Conservation (phyloP, 495 filamentous ascomycete species). For the Penicillium silybi region DNA sequence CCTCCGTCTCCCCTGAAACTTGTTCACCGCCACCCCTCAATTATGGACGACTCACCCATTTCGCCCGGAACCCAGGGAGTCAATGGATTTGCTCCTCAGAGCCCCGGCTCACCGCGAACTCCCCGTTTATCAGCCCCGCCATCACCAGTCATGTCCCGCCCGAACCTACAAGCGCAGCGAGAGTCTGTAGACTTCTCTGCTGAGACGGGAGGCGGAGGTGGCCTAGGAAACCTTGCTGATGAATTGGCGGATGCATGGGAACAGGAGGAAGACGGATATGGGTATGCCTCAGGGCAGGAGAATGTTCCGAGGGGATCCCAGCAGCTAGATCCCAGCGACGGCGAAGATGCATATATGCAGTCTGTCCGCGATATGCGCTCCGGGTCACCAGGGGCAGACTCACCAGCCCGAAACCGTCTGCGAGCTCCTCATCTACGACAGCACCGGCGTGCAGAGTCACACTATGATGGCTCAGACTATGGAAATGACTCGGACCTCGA, state of each 20-base stretch:
- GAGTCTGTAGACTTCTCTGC: conserved; percentile 42
- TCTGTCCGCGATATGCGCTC: conserved; percentile 24
- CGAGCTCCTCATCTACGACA: conserved; percentile 33
- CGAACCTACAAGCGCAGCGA: conserved; percentile 45
- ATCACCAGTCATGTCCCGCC: conserved; percentile 57
- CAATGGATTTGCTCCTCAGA: conserved; percentile 36
- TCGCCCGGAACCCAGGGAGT: conserved; percentile 35
- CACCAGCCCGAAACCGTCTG: conserved; percentile 22
- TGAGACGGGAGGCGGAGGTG: conserved; percentile 43
- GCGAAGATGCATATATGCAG: conserved; percentile 31
- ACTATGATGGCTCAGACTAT: conserved; percentile 57
- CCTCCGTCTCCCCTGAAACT: conserved; percentile 58
- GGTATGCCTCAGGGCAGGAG: conserved; percentile 40
- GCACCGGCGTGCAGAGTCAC: conserved; percentile 46
- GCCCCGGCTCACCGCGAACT: conserved; percentile 35
- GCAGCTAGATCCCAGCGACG: conserved; percentile 30
- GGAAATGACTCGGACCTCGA: conserved; percentile 70
- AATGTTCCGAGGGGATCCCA: conserved; percentile 30
- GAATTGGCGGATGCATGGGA: conserved; percentile 61
- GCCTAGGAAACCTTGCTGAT: conserved; percentile 80
- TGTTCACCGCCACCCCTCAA: conserved; percentile 63
- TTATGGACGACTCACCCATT: conserved; percentile 52
- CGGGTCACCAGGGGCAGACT: conserved; percentile 26
- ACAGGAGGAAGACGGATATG: conserved; percentile 54
- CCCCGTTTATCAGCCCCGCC: conserved; percentile 55